These are phyloP conservation scores for Xerocomellus chrysenteron DNA, from an alignment of 768 basidiomycete species.

Conservation along the genomic window DNA sequence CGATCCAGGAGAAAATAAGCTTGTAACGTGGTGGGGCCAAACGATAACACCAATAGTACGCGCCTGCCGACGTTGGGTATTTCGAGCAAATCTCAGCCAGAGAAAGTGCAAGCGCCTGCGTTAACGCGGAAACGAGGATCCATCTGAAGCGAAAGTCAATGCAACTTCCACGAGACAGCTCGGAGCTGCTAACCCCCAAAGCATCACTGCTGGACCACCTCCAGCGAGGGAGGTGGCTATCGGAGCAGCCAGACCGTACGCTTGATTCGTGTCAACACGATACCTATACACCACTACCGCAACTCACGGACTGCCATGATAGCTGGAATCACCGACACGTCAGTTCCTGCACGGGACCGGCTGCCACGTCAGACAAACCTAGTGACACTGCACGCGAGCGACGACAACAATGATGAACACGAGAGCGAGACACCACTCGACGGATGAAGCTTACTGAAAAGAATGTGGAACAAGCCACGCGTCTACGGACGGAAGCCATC, in stretches of 20 bases:
- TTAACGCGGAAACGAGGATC: constrained; percentile 49
- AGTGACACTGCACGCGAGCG: constrained; percentile 42
- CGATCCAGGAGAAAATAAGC: constrained; percentile 59
- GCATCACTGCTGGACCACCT: constrained; percentile 55
- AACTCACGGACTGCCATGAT: constrained; percentile 63
- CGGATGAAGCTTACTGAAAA: constrained; percentile 46
- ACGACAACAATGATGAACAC: not conserved
- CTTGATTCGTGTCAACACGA: constrained; percentile 30
- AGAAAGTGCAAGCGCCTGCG: constrained; percentile 50
- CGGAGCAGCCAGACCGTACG: constrained; percentile 56
- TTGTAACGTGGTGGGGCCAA: constrained; percentile 52
- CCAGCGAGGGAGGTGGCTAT: constrained; percentile 54
- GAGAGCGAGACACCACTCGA: not conserved
- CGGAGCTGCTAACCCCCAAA: constrained; percentile 49
- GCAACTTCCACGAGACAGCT: no score
- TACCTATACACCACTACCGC: not conserved
- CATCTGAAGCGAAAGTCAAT: constrained; percentile 35
- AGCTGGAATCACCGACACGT: constrained; percentile 32
- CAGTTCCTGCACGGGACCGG: not conserved
- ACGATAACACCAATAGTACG: constrained; percentile 67
- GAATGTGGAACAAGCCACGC: constrained; percentile 50
- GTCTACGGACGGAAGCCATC: constrained; percentile 31
- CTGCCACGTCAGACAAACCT: constrained; percentile 31
- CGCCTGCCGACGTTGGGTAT: constrained; percentile 60
- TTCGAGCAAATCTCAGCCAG: constrained; percentile 59